Conservation (phyloP, 352 stramenopile genomes). For the Plasmopara viticola region DNA sequence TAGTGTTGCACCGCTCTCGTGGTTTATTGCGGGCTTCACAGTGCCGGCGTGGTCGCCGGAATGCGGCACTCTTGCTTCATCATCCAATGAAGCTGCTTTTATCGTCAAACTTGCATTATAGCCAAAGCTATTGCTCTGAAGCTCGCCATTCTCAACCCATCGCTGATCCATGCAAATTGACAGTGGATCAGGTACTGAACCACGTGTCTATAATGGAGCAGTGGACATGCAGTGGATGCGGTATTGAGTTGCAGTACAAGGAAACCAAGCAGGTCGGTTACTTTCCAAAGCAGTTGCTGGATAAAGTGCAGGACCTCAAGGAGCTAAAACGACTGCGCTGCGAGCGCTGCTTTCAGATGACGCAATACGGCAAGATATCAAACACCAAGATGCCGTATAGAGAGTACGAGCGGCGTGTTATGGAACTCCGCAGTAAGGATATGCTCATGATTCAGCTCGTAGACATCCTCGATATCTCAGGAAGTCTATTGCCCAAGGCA, state of each 20-base stretch:
- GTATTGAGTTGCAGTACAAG: constrained; percentile 71
- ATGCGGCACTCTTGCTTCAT: constrained; percentile 5
- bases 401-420: constrained; percentile 86
- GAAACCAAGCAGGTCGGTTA: constrained; percentile 59
- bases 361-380: constrained; percentile 81
- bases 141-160: neutral
- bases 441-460: constrained; percentile 89
- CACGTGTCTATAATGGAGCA: constrained; percentile 81
- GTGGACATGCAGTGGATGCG: constrained; percentile 76
- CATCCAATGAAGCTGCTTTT: neutral
- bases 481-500: constrained; percentile 81
- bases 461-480: constrained; percentile 89
- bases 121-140: constrained; percentile 18
- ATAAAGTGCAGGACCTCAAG: constrained; percentile 52
- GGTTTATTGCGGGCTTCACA: constrained; percentile 2
- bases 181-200: constrained; percentile 51
- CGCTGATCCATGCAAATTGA: constrained; percentile 17
- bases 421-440: constrained; percentile 78
- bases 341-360: constrained; percentile 86
- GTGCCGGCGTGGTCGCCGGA: neutral
- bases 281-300: constrained; percentile 57
- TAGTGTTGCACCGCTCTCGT: constrained; percentile 6
- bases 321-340: constrained; percentile 77
- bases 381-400: constrained; percentile 76
- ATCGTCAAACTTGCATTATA: constrained; percentile 5